phyloP scores from a whole-genome alignment of 768 basidiomycete species.

The Serendipita sp. region DNA sequence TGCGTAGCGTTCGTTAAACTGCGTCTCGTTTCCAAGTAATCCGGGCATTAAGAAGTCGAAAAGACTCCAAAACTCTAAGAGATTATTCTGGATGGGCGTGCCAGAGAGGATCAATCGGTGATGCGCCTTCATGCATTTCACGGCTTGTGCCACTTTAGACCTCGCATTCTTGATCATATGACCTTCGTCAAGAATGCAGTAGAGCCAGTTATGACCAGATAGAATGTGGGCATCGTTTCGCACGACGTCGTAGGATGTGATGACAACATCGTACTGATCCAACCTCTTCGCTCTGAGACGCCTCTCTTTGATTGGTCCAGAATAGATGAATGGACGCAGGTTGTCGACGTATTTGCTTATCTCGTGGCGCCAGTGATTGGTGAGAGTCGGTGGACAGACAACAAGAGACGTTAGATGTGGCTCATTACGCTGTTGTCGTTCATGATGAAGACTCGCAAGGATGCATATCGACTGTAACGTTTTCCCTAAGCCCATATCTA shows the following conservation, averaged over 20 bases:
- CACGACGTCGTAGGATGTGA: conserved; percentile 95
- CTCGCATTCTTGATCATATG: conserved; percentile 99
- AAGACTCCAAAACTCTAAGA: conserved; percentile 93
- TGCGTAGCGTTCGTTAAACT: conserved; percentile 90
- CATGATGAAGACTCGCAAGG: conserved; percentile 82
- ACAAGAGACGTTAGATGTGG: conserved; percentile 85
- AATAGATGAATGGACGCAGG: conserved; percentile 73
- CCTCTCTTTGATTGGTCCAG: conserved; percentile 75
- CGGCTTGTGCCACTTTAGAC: conserved; percentile 92
- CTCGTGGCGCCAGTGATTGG: conserved; percentile 99
- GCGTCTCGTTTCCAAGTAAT: conserved; percentile 87
- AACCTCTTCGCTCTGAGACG: conserved; percentile 49
- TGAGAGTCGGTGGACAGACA: conserved; percentile 91
- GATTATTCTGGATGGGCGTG: conserved; percentile 98
- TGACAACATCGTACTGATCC: conserved; percentile 68
- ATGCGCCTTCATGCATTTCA: conserved; percentile 77
- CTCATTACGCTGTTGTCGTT: conserved; percentile 55
- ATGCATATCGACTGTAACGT: conserved; percentile 97
- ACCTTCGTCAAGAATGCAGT: conserved; percentile 95
- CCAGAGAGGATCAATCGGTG: conserved; percentile 92
- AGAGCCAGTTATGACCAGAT: conserved; percentile 69
- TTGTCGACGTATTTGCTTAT: conserved; percentile 82
- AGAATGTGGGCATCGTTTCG: conserved; percentile 80
- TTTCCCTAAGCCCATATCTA: conserved; percentile 99
- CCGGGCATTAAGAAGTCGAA: conserved; percentile 99